A percentile compares a stretch with the other conserved stretches of the same genome.
Conservation (phyloP, 1,284 basidiomycete genomes). For the Ustilago nuda region DNA sequence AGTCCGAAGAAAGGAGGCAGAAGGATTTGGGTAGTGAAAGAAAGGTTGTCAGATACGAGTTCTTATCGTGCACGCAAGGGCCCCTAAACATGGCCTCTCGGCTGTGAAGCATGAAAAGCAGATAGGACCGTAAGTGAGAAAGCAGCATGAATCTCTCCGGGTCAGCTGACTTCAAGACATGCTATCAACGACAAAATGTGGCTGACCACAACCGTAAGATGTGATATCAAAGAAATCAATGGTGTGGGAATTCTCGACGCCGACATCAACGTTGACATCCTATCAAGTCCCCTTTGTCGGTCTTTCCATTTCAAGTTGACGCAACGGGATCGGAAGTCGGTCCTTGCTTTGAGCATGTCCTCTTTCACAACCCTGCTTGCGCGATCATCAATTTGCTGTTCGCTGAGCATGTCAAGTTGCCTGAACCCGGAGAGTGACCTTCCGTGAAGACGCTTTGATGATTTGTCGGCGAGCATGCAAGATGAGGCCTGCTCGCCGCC, state of each 20-base stretch:
- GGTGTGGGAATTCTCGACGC: not conserved
- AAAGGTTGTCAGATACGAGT: not conserved
- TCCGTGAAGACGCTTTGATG: not conserved
- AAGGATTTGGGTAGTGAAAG: not conserved
- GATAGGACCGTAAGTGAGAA: no score
- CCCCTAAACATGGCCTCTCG: not conserved
- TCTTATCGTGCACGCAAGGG: constrained; percentile 1
- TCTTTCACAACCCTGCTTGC: not conserved
- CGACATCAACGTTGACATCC: not conserved
- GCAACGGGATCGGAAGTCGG: not conserved
- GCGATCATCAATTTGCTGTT: no score
- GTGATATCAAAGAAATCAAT: not conserved
- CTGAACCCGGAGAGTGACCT: no score
- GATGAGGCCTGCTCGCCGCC: not conserved
- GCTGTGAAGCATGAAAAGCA: no score
- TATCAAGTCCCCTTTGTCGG: not conserved
- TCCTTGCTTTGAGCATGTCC: no score
- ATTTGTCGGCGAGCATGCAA: not conserved
- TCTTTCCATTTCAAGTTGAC: not conserved
- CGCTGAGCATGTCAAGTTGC: no score
- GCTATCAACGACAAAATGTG: not conserved
- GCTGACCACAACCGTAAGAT: not conserved
- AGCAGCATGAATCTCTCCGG: not conserved
- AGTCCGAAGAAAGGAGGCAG: not conserved
- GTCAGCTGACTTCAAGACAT: not conserved